These are phyloP conservation scores for Ilex asprella DNA, from an alignment of 257 asterid genomes.

Conservation along the genomic window DNA sequence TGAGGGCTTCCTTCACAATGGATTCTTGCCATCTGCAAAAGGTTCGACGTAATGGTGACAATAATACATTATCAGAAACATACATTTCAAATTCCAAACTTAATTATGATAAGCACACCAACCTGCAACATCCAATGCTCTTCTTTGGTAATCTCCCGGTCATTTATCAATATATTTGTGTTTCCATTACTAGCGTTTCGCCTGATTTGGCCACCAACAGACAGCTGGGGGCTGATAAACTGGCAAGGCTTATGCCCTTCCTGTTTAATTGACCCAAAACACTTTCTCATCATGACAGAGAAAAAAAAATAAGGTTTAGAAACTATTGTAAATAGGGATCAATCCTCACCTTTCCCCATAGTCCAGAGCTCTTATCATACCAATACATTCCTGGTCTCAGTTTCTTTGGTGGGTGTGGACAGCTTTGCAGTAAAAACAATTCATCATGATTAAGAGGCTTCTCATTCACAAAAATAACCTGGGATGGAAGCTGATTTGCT, in stretches of 20 bases:
- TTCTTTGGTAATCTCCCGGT: constrained; percentile 60
- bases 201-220: constrained; percentile 42
- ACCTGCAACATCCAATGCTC: constrained; percentile 72
- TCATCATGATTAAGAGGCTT: constrained; percentile 48
- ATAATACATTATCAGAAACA: constrained; percentile 9
- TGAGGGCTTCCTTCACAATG: constrained; percentile 57
- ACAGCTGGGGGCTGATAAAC: constrained; percentile 55
- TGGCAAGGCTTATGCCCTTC: constrained; percentile 81
- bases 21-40: constrained; percentile 56
- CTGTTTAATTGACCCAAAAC: constrained; percentile 35
- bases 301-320: too few relatives aligned
- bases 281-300: too few relatives aligned
- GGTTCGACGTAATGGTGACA: constrained; percentile 12
- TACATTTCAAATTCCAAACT: constrained; percentile 1
- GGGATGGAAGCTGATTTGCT: constrained; percentile 71
- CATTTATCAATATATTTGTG: constrained; percentile 56
- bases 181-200: constrained; percentile 73
- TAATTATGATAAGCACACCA: constrained; percentile 7
- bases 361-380: constrained; percentile 86
- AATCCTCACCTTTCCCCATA: constrained; percentile 86
- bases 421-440: constrained; percentile 49
- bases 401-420: constrained; percentile 78
- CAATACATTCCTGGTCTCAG: constrained; percentile 80
- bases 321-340: neutral
- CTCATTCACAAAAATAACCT: constrained; percentile 50